A percentile compares a stretch with the other conserved stretches of the same genome.
Evolutionary conservation across 2,329 filamentous ascomycete species (phyloP).

Genomic region (Pleoardoris graminearum): DNA sequence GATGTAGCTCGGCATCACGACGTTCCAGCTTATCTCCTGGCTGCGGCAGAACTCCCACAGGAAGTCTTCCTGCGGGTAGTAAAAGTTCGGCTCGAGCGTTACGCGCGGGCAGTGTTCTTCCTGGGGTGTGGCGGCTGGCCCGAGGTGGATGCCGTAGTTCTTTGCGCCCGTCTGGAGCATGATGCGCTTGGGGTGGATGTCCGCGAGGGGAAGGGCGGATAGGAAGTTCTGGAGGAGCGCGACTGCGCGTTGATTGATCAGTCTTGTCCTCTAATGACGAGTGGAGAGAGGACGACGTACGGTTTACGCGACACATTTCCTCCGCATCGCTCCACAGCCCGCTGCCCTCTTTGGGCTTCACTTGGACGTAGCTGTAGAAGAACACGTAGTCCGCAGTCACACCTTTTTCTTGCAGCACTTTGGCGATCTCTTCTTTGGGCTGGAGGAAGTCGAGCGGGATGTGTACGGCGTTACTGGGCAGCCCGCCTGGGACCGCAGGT

Average conservation of each 20-base stretch:
- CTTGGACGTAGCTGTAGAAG: slow-evolving; percentile 61
- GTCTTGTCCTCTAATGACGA: too few species aligned
- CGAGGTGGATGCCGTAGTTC: slow-evolving; percentile 57
- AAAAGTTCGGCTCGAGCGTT: slow-evolving; percentile 56
- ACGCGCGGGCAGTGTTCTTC: slow-evolving; percentile 53
- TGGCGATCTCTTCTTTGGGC: slow-evolving; percentile 43
- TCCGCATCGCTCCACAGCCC: slow-evolving; percentile 56
- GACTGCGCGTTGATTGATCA: too few species aligned
- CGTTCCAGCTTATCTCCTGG: slow-evolving; percentile 49
- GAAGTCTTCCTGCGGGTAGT: slow-evolving; percentile 58
- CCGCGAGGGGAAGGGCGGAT: slow-evolving; percentile 47
- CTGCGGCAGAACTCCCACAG: slow-evolving; percentile 50
- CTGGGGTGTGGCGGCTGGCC: slow-evolving; percentile 49
- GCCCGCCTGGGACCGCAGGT: slow-evolving; percentile 45
- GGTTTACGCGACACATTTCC: slow-evolving; percentile 55
- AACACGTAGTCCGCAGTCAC: slow-evolving; percentile 53
- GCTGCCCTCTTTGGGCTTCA: slow-evolving; percentile 50
- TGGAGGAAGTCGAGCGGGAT: slow-evolving; percentile 49
- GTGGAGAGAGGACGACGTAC: slow-evolving; percentile 12
- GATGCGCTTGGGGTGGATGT: slow-evolving; percentile 52
- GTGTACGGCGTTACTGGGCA: slow-evolving; percentile 48
- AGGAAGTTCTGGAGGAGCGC: slow-evolving; percentile 55
- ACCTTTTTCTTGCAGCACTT: slow-evolving; percentile 36
- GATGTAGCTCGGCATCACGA: slow-evolving; percentile 55
- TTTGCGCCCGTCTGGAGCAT: slow-evolving; percentile 58